Conservation (phyloP, 1,284 basidiomycete species). For the Mrakiaceae sp. region DNA sequence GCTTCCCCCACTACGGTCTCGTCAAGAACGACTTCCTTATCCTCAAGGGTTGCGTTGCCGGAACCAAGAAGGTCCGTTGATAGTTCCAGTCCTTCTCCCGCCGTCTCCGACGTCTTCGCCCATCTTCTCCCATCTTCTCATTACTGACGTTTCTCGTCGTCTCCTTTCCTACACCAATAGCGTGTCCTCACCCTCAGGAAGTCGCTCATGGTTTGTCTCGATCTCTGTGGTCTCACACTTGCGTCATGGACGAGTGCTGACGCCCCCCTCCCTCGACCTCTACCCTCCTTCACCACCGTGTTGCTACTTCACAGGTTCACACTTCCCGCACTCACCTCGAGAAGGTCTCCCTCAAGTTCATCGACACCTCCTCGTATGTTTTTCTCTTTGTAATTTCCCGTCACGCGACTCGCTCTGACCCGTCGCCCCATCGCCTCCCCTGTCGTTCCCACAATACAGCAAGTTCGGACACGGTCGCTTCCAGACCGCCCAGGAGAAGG, state of each 20-base stretch:
- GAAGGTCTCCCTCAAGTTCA: conserved; percentile 97
- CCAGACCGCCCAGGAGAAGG: conserved; percentile 95
- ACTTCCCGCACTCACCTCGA: conserved; percentile 73
- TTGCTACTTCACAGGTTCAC: conserved; percentile 34
- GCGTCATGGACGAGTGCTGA: conserved; percentile 68
- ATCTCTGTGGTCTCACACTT: conserved; percentile 97
- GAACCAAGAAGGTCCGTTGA: conserved; percentile 65
- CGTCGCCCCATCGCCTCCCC: not conserved
- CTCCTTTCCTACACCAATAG: conserved; percentile 20
- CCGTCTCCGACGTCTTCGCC: conserved; percentile 20
- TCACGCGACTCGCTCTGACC: not conserved
- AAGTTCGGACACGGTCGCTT: conserved; percentile 37
- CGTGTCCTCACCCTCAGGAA: conserved; percentile 40
- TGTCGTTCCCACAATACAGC: conserved; percentile 27
- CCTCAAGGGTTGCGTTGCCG: conserved; percentile 86
- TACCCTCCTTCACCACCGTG: not conserved
- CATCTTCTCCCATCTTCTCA: conserved; percentile 11
- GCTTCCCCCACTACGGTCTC: conserved; percentile 97
- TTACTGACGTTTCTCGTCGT: conserved; percentile 22
- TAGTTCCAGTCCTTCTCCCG: conserved; percentile 24
- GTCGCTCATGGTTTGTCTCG: conserved; percentile 80
- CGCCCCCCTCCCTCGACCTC: not conserved
- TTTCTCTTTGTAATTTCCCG: conserved; percentile 47
- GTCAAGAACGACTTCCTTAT: conserved; percentile 98
- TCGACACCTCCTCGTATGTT: conserved; percentile 84